A percentile compares a stretch with the other conserved stretches of the same genome.
Conservation (phyloP, 139 green algal species). For the Tetradesmus lagerheimii region DNA sequence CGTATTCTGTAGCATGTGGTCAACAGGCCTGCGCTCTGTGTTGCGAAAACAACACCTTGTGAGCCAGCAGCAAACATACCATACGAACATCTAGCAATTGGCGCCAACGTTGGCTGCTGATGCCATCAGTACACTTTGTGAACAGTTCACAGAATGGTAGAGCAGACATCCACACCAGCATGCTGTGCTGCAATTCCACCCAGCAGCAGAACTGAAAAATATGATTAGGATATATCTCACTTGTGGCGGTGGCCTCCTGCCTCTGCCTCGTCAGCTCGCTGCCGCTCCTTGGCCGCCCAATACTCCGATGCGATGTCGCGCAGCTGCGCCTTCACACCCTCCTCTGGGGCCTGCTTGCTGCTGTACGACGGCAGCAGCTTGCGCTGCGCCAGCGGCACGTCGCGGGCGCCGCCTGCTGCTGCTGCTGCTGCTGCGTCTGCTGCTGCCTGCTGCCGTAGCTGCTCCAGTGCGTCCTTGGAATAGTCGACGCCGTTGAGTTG, state of each 20-base stretch:
- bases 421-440: slow-evolving; percentile 1
- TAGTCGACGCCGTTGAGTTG: slow-evolving; percentile 52
- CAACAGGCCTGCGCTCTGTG: no score
- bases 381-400: background rate
- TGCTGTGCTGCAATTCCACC: no score
- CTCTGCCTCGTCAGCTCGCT: background rate
- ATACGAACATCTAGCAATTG: no score
- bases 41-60: no score
- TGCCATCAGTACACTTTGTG: no score
- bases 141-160: no score
- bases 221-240: background rate
- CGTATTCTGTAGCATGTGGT: no score
- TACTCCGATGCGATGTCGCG: background rate
- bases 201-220: no score
- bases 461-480: background rate
- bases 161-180: no score
- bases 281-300: background rate
- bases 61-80: no score
- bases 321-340: slow-evolving; percentile 2
- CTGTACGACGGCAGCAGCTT: slow-evolving; percentile 12
- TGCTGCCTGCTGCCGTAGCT: background rate
- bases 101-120: no score
- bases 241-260: background rate
- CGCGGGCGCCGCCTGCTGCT: background rate
- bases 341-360: background rate